phyloP scores from a whole-genome alignment of 2,329 filamentous ascomycete species.

The Penicillium rolfsii region DNA sequence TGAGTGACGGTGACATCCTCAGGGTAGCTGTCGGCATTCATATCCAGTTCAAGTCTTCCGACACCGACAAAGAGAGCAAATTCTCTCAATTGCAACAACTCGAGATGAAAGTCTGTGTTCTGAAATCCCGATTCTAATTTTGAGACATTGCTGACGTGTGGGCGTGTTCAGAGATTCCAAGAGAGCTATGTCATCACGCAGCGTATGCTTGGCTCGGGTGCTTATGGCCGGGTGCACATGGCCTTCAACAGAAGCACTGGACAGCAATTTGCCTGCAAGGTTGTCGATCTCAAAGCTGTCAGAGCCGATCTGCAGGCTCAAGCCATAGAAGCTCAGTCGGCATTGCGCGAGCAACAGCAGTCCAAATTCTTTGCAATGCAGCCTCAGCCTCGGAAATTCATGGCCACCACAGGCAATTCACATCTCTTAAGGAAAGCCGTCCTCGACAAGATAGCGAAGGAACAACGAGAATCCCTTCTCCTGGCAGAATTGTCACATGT shows the following conservation, averaged over 20 bases:
- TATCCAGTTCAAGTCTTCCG: conserved; percentile 26
- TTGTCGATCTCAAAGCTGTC: conserved; percentile 44
- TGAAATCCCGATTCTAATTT: too few species aligned
- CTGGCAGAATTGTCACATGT: conserved; percentile 59
- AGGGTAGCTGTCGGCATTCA: conserved; percentile 29
- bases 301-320: conserved; percentile 17
- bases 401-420: background rate
- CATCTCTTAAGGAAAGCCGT: background rate
- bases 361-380: conserved; percentile 17
- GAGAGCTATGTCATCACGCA: conserved; percentile 43
- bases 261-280: conserved; percentile 51
- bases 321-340: background rate
- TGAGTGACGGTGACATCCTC: conserved; percentile 46
- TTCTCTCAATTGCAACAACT: conserved; percentile 35
- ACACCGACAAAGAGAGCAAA: background rate
- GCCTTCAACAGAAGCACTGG: conserved; percentile 39
- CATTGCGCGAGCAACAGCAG: background rate
- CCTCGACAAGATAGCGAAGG: background rate
- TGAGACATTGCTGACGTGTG: background rate
- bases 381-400: background rate
- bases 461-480: conserved; percentile 49
- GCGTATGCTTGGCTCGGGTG: conserved; percentile 47
- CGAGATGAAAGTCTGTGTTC: conserved; percentile 41
- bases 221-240: conserved; percentile 50
- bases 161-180: conserved; percentile 34